A percentile compares a stretch with the other conserved stretches of the same genome.
These are phyloP conservation scores for Hapsidospora chrysogenum DNA, from an alignment of 495 filamentous ascomycete genomes.

Conservation along the genomic window DNA sequence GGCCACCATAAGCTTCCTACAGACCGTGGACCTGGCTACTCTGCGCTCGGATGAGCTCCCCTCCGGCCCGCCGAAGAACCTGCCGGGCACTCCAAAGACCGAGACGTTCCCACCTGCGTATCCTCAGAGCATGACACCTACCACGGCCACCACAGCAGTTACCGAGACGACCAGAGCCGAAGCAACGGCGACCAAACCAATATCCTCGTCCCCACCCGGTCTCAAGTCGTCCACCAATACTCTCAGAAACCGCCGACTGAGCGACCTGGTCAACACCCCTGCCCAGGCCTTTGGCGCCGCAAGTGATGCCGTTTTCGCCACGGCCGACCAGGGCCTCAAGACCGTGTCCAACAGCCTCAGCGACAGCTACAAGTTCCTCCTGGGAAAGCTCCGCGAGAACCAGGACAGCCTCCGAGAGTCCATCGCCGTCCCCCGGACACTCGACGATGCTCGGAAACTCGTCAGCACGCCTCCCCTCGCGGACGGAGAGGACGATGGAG, in stretches of 20 bases:
- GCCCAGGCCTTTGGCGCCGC: slow-evolving; percentile 65
- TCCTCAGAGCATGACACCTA: slow-evolving; percentile 22
- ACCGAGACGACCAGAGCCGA: slow-evolving; percentile 14
- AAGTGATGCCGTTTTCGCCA: slow-evolving; percentile 66
- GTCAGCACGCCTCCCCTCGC: slow-evolving; percentile 37
- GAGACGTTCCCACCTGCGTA: slow-evolving; percentile 34
- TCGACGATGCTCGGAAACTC: slow-evolving; percentile 60
- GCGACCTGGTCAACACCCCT: slow-evolving; percentile 69
- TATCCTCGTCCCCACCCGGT: slow-evolving; percentile 17
- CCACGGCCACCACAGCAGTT: slow-evolving; percentile 15
- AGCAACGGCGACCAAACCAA: slow-evolving; percentile 26
- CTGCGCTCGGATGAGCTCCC: slow-evolving; percentile 66
- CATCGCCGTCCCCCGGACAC: slow-evolving; percentile 45
- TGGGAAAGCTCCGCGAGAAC: slow-evolving; percentile 72
- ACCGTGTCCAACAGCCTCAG: slow-evolving; percentile 77
- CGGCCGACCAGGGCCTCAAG: slow-evolving; percentile 79
- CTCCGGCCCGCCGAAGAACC: slow-evolving; percentile 42
- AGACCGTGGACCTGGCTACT: slow-evolving; percentile 88
- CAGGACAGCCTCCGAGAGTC: slow-evolving; percentile 29
- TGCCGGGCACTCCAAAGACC: slow-evolving; percentile 33
- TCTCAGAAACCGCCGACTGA: slow-evolving; percentile 44
- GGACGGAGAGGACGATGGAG: slow-evolving; percentile 29
- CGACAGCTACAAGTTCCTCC: slow-evolving; percentile 81
- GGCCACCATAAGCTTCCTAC: slow-evolving; percentile 88
- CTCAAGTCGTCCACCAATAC: slow-evolving; percentile 24